Base-by-base conservation (phyloP, 495 filamentous ascomycete genomes). In the Aspergillus biplanus region DNA sequence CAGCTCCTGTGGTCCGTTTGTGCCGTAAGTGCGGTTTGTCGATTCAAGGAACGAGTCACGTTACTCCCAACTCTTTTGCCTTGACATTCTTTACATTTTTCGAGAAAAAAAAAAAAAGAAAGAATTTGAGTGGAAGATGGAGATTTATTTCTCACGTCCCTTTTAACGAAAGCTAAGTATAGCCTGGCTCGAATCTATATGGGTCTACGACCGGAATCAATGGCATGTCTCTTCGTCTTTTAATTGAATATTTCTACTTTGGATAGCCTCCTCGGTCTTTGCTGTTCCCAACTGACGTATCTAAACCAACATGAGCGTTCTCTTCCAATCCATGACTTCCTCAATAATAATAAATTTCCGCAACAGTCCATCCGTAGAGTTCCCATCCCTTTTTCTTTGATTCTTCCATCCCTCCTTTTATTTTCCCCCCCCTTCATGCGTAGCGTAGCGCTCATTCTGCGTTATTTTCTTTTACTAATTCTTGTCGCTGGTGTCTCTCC, bases 231-330 rank as follows among this genome's bases (percentile, higher is more conserved):
- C n/a, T 53, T 11, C 31, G 4, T 15, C 12, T 33, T 53, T 9
- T 33, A 15, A 3, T 33, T 27, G 11, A 7, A 13, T 8, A 8
- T 39, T 39, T 39, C 37, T 39, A 39, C 37, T 39, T 3, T 8
- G 37, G 21, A 27, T 27, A 27, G 21, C 21, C 21, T 39, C 35
- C 35, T 6, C 12, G 35, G 35, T 12, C 7, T 39, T 39, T 8
- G 1, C 37, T 13, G 37, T 39, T 39, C 13, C 13, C 37, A 39
- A 53, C 52, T 62, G 59, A 62, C 59, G 27, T 54, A 33, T 54
- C 52, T 27, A 33, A 54, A 61, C 35, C n/a, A 47, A 27, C 21
- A 33, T 37, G 16, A 37, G 15, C 4, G 21, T 56, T 21, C 56
- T 13, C 31, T 48, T 48, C 12, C 16, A 39, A 50, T 44, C 50